Percentiles rank a stretch among this genome's conserved stretches.
These are phyloP conservation scores for Aureobasidium pullulans DNA, from an alignment of 2,329 filamentous ascomycete species.

Conservation along the genomic window DNA sequence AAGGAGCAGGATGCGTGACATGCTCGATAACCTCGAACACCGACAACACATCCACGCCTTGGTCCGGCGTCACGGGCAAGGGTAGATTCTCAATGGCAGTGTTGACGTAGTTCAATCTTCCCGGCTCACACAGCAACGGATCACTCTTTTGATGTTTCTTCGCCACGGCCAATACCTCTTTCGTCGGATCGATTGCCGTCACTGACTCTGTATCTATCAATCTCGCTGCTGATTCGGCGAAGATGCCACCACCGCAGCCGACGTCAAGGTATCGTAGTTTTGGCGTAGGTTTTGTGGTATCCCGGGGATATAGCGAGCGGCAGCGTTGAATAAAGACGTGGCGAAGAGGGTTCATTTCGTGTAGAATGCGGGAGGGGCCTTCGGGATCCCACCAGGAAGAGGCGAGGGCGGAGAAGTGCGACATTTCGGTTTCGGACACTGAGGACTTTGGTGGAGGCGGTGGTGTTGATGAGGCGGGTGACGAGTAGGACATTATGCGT, in stretches of 20 bases:
- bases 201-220: slow-evolving; percentile 56
- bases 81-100: slow-evolving; percentile 66
- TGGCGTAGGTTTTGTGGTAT: slow-evolving; percentile 8
- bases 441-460: slow-evolving; percentile 40
- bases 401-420: slow-evolving; percentile 89
- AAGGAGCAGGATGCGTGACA: slow-evolving; percentile 66
- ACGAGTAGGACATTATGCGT: slow-evolving; percentile 6
- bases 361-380: slow-evolving; percentile 82
- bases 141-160: slow-evolving; percentile 67
- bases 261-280: slow-evolving; percentile 75
- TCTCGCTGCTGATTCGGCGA: slow-evolving; percentile 78
- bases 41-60: slow-evolving; percentile 69
- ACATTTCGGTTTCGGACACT: slow-evolving; percentile 81
- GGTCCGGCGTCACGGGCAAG: slow-evolving; percentile 21
- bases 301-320: slow-evolving; percentile 30
- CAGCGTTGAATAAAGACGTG: slow-evolving; percentile 84
- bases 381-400: slow-evolving; percentile 96
- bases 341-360: slow-evolving; percentile 95
- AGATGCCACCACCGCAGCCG: slow-evolving; percentile 93
- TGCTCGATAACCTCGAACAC: slow-evolving; percentile 96
- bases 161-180: slow-evolving; percentile 67
- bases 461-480: not conserved
- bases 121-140: slow-evolving; percentile 53
- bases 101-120: slow-evolving; percentile 62
- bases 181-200: slow-evolving; percentile 70